phyloP scores from a whole-genome alignment of 306 rosid species.

The Casuarina cunninghamiana region DNA sequence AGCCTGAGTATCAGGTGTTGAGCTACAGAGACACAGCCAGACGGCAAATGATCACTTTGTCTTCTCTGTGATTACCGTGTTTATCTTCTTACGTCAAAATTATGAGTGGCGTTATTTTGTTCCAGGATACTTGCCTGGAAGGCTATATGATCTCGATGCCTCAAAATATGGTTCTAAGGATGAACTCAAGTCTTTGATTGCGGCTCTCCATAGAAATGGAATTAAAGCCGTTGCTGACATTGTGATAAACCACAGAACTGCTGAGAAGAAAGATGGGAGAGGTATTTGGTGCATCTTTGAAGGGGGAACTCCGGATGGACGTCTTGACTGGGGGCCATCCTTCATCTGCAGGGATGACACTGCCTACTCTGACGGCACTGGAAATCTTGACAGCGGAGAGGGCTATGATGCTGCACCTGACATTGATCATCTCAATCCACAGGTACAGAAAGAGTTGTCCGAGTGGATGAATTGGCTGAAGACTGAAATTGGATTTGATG shows the following conservation, averaged over 20 bases:
- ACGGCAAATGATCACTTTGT: background rate
- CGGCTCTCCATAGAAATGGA: slow-evolving; percentile 39
- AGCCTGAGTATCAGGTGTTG: background rate
- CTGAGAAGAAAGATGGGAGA: slow-evolving; percentile 62
- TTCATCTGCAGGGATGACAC: slow-evolving; percentile 74
- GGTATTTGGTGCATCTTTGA: slow-evolving; percentile 75
- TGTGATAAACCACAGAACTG: slow-evolving; percentile 85
- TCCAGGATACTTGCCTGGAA: slow-evolving; percentile 77
- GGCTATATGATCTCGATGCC: slow-evolving; percentile 80
- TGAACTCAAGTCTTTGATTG: slow-evolving; percentile 60
- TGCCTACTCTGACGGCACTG: slow-evolving; percentile 68
- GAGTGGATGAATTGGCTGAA: slow-evolving; percentile 88
- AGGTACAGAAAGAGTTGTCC: slow-evolving; percentile 59
- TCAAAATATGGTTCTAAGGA: slow-evolving; percentile 60
- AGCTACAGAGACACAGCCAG: background rate
- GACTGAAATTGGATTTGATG: slow-evolving; percentile 63
- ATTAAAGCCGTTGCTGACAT: slow-evolving; percentile 72
- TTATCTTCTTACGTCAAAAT: too few species aligned
- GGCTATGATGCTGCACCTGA: slow-evolving; percentile 46
- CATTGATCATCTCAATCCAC: slow-evolving; percentile 76
- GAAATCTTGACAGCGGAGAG: slow-evolving; percentile 63
- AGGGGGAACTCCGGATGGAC: slow-evolving; percentile 66
- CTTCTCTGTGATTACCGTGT: background rate
- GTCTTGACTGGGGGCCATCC: slow-evolving; percentile 76
- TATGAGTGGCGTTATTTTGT: background rate